Evolutionary conservation across 257 asterid species (phyloP).

Genomic region (Agastache rugosa): DNA sequence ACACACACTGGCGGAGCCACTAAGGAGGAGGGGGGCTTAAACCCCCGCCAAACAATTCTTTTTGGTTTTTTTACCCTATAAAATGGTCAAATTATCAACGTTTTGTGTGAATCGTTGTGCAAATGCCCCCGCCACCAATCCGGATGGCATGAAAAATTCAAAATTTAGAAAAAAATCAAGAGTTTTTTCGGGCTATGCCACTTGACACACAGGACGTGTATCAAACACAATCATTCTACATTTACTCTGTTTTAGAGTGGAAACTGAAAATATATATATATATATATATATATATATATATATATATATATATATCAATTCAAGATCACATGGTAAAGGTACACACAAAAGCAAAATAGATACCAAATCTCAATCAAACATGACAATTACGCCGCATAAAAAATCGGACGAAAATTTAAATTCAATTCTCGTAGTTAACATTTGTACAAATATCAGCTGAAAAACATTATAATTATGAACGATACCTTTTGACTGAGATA

Average conservation of each 20-base stretch:
- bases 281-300: background rate
- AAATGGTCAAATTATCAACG: too few species aligned
- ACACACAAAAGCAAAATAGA: background rate
- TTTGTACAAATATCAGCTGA: too few species aligned
- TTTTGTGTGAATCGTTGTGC: too few species aligned
- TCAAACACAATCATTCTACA: background rate
- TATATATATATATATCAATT: background rate
- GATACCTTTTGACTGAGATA: slow-evolving; percentile 66
- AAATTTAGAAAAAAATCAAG: too few species aligned
- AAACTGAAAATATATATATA: background rate
- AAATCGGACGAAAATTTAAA: background rate
- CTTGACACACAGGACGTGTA: background rate
- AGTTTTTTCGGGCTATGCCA: too few species aligned
- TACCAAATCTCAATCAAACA: background rate
- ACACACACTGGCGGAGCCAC: too few species aligned
- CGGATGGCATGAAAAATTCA: too few species aligned
- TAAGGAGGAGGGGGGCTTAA: too few species aligned
- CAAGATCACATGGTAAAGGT: background rate
- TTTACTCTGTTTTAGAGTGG: background rate
- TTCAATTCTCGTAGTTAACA: background rate
- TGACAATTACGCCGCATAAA: background rate
- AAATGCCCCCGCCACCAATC: too few species aligned
- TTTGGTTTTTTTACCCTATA: too few species aligned
- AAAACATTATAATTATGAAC: background rate
- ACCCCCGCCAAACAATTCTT: too few species aligned